These are phyloP conservation scores for Phaeosphaeria sp. DNA, from an alignment of 2,329 filamentous ascomycete genomes.

Conservation along the genomic window DNA sequence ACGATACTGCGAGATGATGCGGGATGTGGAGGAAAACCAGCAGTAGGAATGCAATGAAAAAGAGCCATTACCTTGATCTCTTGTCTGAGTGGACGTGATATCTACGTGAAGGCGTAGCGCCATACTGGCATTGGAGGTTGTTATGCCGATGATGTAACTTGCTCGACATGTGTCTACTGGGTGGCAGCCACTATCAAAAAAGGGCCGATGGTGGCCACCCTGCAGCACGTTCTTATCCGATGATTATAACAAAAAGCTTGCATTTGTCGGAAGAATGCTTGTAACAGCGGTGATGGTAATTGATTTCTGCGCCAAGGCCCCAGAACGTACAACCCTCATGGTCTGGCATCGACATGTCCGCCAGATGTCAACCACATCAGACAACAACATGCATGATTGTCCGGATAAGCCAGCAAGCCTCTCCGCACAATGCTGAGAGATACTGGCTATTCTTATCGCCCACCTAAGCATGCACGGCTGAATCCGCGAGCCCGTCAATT, in stretches of 20 bases:
- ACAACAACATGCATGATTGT: neutral
- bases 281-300: too few relatives aligned
- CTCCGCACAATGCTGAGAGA: neutral
- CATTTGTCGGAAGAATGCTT: neutral
- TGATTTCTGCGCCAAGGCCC: neutral
- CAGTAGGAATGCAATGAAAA: conserved; percentile 38
- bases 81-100: neutral
- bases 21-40: conserved; percentile 24
- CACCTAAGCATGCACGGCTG: conserved; percentile 10
- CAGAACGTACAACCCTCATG: neutral
- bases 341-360: neutral
- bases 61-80: conserved; percentile 22
- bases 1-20: conserved; percentile 23
- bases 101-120: neutral
- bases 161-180: neutral
- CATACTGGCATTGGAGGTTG: neutral
- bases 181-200: neutral
- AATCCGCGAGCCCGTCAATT: neutral
- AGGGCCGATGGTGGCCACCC: neutral
- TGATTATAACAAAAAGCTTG: neutral
- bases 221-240: neutral
- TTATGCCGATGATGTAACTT: neutral
- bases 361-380: neutral
- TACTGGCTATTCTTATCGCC: conserved; percentile 12
- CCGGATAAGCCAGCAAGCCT: neutral